These are phyloP conservation scores for Oryza officinalis DNA, from an alignment of 176 grass and related monocot genomes.

Conservation along the genomic window DNA sequence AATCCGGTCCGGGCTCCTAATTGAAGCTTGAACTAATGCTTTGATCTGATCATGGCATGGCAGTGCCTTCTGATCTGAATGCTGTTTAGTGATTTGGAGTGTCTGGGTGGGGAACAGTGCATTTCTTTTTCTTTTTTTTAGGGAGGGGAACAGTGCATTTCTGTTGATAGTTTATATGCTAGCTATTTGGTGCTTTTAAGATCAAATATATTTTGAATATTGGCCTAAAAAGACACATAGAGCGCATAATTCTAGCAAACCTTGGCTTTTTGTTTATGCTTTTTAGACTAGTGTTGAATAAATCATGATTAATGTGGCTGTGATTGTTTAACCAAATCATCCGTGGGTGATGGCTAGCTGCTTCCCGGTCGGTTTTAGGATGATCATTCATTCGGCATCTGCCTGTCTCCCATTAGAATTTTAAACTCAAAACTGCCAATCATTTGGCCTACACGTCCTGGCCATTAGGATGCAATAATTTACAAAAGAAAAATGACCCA, in stretches of 20 bases:
- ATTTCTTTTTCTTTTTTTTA: too few relatives aligned
- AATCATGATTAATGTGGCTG: neutral
- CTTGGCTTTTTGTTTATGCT: neutral
- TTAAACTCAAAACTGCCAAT: neutral
- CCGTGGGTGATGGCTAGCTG: neutral
- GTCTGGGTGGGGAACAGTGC: neutral
- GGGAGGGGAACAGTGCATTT: neutral
- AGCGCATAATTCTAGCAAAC: neutral
- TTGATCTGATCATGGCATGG: neutral
- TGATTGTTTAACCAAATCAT: neutral
- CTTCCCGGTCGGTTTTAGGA: neutral
- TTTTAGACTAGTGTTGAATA: neutral
- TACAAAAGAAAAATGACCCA: neutral
- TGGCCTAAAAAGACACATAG: neutral
- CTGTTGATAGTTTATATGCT: neutral
- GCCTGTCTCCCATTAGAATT: neutral
- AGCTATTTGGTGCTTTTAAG: slow-evolving; percentile 22
- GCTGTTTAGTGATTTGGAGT: neutral
- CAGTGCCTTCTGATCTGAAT: slow-evolving; percentile 19
- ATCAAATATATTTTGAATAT: neutral
- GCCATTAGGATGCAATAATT: neutral
- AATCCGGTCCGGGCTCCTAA: neutral
- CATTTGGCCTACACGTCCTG: neutral
- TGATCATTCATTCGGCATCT: neutral
- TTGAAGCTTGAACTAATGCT: neutral